Evolutionary conservation across 768 basidiomycete species (phyloP), one percentile per base, ranked within the genome.

Genomic region (Lactifluus volemus): DNA sequence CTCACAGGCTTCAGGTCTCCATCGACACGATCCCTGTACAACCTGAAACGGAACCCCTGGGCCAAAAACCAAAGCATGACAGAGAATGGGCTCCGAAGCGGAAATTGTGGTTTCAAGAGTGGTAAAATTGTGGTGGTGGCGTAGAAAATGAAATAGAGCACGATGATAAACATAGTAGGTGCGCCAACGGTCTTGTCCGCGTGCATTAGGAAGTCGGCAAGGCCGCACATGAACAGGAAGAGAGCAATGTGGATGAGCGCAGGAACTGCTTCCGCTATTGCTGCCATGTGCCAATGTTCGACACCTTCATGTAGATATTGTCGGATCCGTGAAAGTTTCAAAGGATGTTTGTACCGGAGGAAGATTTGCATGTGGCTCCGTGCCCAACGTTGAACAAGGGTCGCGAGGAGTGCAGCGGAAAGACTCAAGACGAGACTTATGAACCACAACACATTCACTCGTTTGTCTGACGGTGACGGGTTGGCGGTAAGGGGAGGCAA

Each of bases 321-420:
- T 17, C 75, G 73, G 4, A 79, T 73, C n/a, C 78, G 70, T 2
- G 77, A 34, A 34, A 34, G 32, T 34, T 34, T 34, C 17, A 42
- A 55, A 38, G 47, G 61, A 21, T 45, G 59, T 70, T 2, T 11
- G 74, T 72, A 32, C 70, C 65, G 39, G 71, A 69, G 41, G 71
- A 71, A 65, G 56, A 64, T 17, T 38, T 58, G 58, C 55, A 63
- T 51, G 58, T 77, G 76, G 44, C 75, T 72, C 15, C 75, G 72
- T 1, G 76, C 70, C 81, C 81, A 82, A 57, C 78, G 76, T 63
- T 82, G 76, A 30, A 79, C 75, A 5, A 82, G 66, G 12, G 78
- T 80, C 17, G 78, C 78, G 8, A 69, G 63, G 19, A 81, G 70
- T 59, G 76, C 78, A 45, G 76, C 74, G 2, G 70, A 71, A 17